A percentile compares a stretch with the other conserved stretches of the same genome.
Conservation (phyloP, 1,139 yeast species). For the Sugiyamaella neomexicana region DNA sequence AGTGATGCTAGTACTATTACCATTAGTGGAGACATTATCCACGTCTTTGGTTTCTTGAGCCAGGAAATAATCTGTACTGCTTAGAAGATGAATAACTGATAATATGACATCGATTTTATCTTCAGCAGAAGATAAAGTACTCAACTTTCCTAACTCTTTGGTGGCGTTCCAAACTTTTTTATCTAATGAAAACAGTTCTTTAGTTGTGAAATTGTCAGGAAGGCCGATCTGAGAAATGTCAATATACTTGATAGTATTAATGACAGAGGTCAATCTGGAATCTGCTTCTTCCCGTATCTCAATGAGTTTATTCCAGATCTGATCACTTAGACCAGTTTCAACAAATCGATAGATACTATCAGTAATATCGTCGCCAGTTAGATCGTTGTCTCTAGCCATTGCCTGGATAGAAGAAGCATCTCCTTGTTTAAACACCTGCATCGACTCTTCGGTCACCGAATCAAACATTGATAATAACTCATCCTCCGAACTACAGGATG, state of each 20-base stretch:
- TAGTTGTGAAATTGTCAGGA: conserved; percentile 46
- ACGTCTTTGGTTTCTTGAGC: not conserved
- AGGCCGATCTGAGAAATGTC: conserved; percentile 74
- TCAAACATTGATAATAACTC: conserved; percentile 42
- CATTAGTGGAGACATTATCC: too few relatives aligned
- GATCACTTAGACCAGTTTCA: conserved; percentile 63
- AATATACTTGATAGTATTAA: conserved; percentile 52
- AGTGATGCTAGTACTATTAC: not conserved
- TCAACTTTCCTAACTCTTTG: conserved; percentile 52
- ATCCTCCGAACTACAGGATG: conserved; percentile 36
- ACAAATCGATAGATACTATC: conserved; percentile 64
- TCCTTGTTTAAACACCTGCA: conserved; percentile 45
- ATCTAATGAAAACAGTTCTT: conserved; percentile 43
- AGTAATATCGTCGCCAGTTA: conserved; percentile 53
- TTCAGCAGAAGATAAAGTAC: conserved; percentile 52
- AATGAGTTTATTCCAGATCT: conserved; percentile 37
- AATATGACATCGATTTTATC: conserved; percentile 56
- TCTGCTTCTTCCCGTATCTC: conserved; percentile 40
- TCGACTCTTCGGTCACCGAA: conserved; percentile 43
- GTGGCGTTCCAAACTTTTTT: conserved; percentile 55
- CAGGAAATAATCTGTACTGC: conserved; percentile 17
- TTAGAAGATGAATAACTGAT: conserved; percentile 53
- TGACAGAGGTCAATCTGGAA: conserved; percentile 39
- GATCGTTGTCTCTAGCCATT: conserved; percentile 39
- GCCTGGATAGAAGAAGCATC: conserved; percentile 36